Evolutionary conservation across 306 rosid genomes (phyloP), one percentile per base, ranked within the genome.

Genomic region (Morella rubra): DNA sequence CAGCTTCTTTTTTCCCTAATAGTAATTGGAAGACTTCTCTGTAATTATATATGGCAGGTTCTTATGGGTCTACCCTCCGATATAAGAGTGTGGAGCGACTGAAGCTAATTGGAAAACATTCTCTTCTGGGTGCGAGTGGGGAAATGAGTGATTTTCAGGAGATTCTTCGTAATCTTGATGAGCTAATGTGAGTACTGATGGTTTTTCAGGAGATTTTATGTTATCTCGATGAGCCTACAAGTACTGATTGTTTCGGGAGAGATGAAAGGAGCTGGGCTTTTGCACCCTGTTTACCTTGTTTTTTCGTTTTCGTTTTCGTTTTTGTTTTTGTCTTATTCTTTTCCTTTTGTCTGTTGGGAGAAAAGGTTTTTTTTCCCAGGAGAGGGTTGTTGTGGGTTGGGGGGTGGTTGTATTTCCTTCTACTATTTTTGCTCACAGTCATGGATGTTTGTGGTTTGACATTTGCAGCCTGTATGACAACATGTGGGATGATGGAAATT

Each of bases 91-190:
- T 95, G 62, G 97, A 89, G 73, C 88, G 99, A 52, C 67, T 95
- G 81, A 95, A 92, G 88, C 86, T 93, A 20, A 66, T 92, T 70
- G 97, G 97, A 76, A 95, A 95, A 42, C 97, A 92, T 85, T 88
- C 97, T 74, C 92, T 95, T 72, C 90, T 95, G 15, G 97, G 97
- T 44, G 99, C 92, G 65, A 95, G 96, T 47, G 99, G 99, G 72
- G 99, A 95, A 87, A 82, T 95, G 66, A 95, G 99, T 83, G 99
- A 95, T 59, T 95, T 92, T 79, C 99, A 93, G 87, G 95, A 93
- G 89, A 81, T 93, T 51, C 60, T 91, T 54, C 88, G 84, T 54
- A 81, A 85, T 72, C 97, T 94, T 44, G 97, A 92, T 55, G 97
- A 94, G 59, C 97, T 94, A 55, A 87, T 90, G 98, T 92, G 80